Base-by-base conservation (phyloP, 2,329 filamentous ascomycete genomes). In the Microdochium nivale region DNA sequence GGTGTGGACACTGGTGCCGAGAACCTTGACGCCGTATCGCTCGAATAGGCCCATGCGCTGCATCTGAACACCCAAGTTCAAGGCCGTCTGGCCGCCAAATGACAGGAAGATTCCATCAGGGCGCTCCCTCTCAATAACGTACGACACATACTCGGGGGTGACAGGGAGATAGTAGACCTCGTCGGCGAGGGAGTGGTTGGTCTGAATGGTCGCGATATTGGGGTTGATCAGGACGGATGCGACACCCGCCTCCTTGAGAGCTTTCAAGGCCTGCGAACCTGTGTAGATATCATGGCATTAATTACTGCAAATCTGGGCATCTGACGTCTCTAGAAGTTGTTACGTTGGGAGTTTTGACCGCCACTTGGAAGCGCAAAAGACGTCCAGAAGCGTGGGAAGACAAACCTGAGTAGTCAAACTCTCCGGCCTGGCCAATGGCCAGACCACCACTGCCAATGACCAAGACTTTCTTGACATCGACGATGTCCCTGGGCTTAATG, bases 151-250 rank as follows among this genome's bases (percentile, higher is more conserved):
- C 79, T 97, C 92, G 58, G 92, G 88, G 19, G 94, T 99, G 63
- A 99, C 91, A 52, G 94, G 94, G 35, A 97, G 86, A 73, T 96
- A 97, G 79, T 97, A 97, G 65, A 97, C 88, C 75, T 97, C 91
- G 67, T 97, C 92, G 65, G 90, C 90, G 67, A 97, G 87, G 64
- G 87, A 86, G 78, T 97, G 92, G 70, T 95, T 90, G 62, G 92
- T 97, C 75, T 97, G 92, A 65, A 97, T 97, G 53, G 94, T 97
- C 54, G 92, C 92, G 68, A 97, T 97, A 70, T 97, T 97, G 63
- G 92, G 92, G 74, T 97, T 97, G 70, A 97, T 91, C 58, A 97
- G 83, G 51, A 97, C 88, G 10, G 92, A 96, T 60, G 85, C 74
- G 54, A 97, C 88, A 55, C 90, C 90, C 57, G 91, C 92, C 74